Evolutionary conservation across 805 yeast species (phyloP).

Genomic region (Starmerella floris): DNA sequence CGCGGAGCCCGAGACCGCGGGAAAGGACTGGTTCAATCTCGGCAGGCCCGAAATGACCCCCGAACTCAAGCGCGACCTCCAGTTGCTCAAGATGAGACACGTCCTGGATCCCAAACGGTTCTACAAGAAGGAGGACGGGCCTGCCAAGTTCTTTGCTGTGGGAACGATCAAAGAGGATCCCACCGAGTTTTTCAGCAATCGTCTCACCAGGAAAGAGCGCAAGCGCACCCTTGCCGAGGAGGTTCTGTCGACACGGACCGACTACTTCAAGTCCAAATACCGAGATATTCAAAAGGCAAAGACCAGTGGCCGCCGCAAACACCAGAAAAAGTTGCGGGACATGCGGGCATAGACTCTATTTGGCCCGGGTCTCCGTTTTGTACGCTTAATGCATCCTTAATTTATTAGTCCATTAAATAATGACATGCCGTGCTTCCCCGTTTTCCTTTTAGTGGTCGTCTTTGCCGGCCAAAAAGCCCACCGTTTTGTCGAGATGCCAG

Average conservation of each 20-base stretch:
- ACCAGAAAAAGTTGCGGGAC: conserved; percentile 48
- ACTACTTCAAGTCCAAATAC: conserved; percentile 79
- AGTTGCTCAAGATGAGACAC: conserved; percentile 69
- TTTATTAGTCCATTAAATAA: no score
- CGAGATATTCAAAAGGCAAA: conserved; percentile 58
- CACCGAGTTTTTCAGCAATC: conserved; percentile 57
- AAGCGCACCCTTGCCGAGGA: conserved; percentile 72
- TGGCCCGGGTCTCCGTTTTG: not conserved
- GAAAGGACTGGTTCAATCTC: conserved; percentile 66
- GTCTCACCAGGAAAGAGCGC: conserved; percentile 58
- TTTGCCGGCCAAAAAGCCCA: conserved; percentile 19
- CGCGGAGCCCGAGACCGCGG: conserved; percentile 32
- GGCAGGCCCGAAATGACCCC: conserved; percentile 65
- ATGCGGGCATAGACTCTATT: conserved; percentile 36
- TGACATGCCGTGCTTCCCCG: no score
- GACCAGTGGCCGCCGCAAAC: conserved; percentile 52
- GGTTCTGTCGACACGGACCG: conserved; percentile 42
- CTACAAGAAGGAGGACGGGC: conserved; percentile 61
- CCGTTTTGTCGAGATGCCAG: conserved; percentile 17
- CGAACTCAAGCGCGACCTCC: conserved; percentile 58
- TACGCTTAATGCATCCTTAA: not conserved
- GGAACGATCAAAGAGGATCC: conserved; percentile 81
- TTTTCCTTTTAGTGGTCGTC: not conserved
- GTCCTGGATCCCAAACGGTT: conserved; percentile 92
- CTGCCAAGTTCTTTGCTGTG: conserved; percentile 69